Percentiles rank a stretch among this genome's conserved stretches.
Evolutionary conservation across 768 basidiomycete genomes (phyloP).

Genomic region (Leucocoprinus sp.): DNA sequence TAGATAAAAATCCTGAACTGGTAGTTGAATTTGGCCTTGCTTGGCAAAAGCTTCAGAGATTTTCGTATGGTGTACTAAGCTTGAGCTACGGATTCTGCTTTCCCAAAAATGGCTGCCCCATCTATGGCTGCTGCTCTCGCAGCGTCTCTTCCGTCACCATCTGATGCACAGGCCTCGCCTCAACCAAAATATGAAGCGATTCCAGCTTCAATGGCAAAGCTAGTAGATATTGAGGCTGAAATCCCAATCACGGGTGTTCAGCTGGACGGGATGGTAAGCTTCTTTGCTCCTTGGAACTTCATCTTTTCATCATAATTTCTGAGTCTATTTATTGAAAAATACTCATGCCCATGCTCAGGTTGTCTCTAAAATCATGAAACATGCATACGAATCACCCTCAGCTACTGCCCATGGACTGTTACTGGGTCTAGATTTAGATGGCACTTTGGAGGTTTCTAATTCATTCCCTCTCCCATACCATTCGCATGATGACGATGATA

Average conservation of each 20-base stretch:
- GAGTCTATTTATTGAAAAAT: neutral
- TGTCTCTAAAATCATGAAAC: slow-evolving; percentile 90
- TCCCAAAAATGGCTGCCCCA: slow-evolving; percentile 49
- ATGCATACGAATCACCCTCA: slow-evolving; percentile 70
- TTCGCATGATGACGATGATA: slow-evolving; percentile 71
- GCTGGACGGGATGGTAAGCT: slow-evolving; percentile 76
- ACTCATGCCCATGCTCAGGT: slow-evolving; percentile 42
- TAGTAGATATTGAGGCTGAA: slow-evolving; percentile 88
- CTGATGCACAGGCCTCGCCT: slow-evolving; percentile 50
- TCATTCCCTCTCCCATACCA: slow-evolving; percentile 79
- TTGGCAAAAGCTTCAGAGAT: slow-evolving; percentile 21
- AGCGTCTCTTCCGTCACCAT: slow-evolving; percentile 67
- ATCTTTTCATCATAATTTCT: neutral
- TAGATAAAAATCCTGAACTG: too few relatives aligned
- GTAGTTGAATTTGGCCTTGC: slow-evolving; percentile 27
- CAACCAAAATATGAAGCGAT: slow-evolving; percentile 77
- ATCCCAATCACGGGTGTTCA: slow-evolving; percentile 75
- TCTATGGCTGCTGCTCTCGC: slow-evolving; percentile 94
- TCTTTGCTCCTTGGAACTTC: slow-evolving; percentile 7
- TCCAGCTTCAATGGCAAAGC: slow-evolving; percentile 87
- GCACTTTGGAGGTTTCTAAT: slow-evolving; percentile 84
- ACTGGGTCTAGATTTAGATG: slow-evolving; percentile 88
- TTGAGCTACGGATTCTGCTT: slow-evolving; percentile 2
- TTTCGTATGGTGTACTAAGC: slow-evolving; percentile 11
- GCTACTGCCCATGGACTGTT: slow-evolving; percentile 77